A percentile compares a stretch with the other conserved stretches of the same genome.
Conservation (phyloP, 345 rosid species). For the Reutealis trisperma region DNA sequence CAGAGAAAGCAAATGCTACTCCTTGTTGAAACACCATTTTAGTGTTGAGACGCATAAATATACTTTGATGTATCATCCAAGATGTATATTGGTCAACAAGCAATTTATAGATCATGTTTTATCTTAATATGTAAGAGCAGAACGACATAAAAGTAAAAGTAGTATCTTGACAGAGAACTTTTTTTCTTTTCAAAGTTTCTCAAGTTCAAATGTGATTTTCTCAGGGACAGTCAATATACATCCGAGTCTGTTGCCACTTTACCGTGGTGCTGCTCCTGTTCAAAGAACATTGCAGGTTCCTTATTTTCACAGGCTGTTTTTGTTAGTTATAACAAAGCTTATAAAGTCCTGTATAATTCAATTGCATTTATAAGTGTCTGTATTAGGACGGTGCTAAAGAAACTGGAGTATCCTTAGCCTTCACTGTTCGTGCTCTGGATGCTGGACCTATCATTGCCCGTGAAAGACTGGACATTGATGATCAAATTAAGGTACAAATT, state of each 20-base stretch:
- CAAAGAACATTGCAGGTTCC: conserved; percentile 85
- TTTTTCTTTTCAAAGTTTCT: not conserved
- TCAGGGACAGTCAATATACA: conserved; percentile 95
- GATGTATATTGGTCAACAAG: not conserved
- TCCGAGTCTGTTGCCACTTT: conserved; percentile 82
- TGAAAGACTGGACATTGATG: conserved; percentile 60
- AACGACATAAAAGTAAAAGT: not conserved
- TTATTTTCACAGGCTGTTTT: conserved; percentile 9
- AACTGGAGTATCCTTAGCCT: conserved; percentile 93
- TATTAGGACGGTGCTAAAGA: conserved; percentile 81
- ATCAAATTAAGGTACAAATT: conserved; percentile 69
- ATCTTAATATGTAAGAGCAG: not conserved
- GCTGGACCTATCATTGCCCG: conserved; percentile 87
- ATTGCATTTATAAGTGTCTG: conserved; percentile 26
- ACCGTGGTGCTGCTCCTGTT: conserved; percentile 98
- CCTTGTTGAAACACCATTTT: not conserved
- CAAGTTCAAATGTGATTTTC: conserved; percentile 5
- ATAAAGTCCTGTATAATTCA: conserved; percentile 12
- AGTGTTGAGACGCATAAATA: not conserved
- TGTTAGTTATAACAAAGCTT: conserved; percentile 1
- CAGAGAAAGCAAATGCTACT: too few relatives aligned
- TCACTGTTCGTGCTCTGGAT: conserved; percentile 80
- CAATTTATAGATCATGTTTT: not conserved
- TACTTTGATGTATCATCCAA: not conserved
- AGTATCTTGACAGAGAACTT: not conserved